Evolutionary conservation across 192 early-diverging fungal genomes (phyloP).

Genomic region (Entophlyctis helioformis): DNA sequence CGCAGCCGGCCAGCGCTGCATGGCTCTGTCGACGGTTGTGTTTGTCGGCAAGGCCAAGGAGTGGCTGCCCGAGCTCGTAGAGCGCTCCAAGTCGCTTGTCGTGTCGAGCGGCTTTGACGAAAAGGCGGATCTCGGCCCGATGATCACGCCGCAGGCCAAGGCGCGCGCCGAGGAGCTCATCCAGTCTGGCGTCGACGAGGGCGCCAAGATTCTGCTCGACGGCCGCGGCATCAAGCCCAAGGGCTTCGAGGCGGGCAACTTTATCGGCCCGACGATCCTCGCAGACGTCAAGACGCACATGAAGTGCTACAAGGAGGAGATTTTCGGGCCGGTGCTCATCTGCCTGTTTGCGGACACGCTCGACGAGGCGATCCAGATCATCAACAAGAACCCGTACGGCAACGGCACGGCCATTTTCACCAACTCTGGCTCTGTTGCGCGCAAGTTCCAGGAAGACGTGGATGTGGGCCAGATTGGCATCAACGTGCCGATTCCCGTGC

Average conservation of each 20-base stretch:
- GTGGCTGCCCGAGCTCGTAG: slow-evolving; percentile 84
- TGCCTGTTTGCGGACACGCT: slow-evolving; percentile 71
- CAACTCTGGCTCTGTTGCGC: slow-evolving; percentile 72
- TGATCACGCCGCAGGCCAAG: slow-evolving; percentile 72
- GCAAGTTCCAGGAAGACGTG: slow-evolving; percentile 77
- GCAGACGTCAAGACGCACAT: slow-evolving; percentile 60
- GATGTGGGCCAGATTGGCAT: slow-evolving; percentile 71
- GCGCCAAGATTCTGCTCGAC: slow-evolving; percentile 75
- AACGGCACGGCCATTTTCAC: slow-evolving; percentile 68
- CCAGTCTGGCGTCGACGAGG: slow-evolving; percentile 69
- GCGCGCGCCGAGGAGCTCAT: slow-evolving; percentile 65
- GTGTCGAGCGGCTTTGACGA: slow-evolving; percentile 75
- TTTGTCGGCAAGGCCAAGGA: slow-evolving; percentile 77
- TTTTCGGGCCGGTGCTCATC: slow-evolving; percentile 89
- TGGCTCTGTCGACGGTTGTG: slow-evolving; percentile 86
- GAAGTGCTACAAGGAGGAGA: slow-evolving; percentile 87
- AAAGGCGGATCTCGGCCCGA: slow-evolving; percentile 78
- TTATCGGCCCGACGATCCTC: slow-evolving; percentile 88
- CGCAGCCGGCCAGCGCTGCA: slow-evolving; percentile 95
- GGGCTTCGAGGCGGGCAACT: slow-evolving; percentile 85
- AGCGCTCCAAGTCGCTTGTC: slow-evolving; percentile 71
- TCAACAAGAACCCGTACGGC: slow-evolving; percentile 85
- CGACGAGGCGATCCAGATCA: slow-evolving; percentile 81
- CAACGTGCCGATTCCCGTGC: slow-evolving; percentile 91
- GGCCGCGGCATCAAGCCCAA: slow-evolving; percentile 61